Evolutionary conservation across 2,329 filamentous ascomycete species (phyloP).

Genomic region (Mycosphaerelloides madeirae): DNA sequence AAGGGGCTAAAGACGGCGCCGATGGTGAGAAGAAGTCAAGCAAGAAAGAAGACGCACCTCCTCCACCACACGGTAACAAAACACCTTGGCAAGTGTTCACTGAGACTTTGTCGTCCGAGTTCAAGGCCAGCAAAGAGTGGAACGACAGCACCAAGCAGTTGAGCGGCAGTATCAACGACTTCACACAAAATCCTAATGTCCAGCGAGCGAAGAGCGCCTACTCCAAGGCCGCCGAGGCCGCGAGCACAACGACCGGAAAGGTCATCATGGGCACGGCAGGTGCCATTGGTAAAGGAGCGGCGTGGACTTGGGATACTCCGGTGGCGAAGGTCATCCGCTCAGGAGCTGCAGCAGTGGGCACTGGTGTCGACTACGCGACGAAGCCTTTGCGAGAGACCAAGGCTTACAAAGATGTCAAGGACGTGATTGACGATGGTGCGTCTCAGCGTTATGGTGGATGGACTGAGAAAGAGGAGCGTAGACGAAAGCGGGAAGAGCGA

Average conservation of each 20-base stretch:
- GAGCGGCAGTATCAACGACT: conserved; percentile 80
- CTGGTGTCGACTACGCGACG: conserved; percentile 89
- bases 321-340: conserved; percentile 88
- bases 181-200: conserved; percentile 88
- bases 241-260: conserved; percentile 70
- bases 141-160: conserved; percentile 97
- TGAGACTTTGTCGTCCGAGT: conserved; percentile 89
- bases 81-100: conserved; percentile 98
- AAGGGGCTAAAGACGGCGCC: conserved; percentile 40
- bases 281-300: conserved; percentile 81
- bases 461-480: conserved; percentile 92
- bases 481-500: conserved; percentile 68
- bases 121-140: conserved; percentile 98
- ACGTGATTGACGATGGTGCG: conserved; percentile 94
- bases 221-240: conserved; percentile 76
- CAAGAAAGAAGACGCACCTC: conserved; percentile 67
- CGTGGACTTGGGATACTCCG: conserved; percentile 95
- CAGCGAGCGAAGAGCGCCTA: conserved; percentile 82
- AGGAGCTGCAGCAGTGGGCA: conserved; percentile 78
- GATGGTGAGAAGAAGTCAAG: conserved; percentile 52
- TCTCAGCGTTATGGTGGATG: conserved; percentile 94
- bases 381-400: conserved; percentile 91
- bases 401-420: conserved; percentile 85
- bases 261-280: conserved; percentile 82
- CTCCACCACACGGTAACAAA: conserved; percentile 96